Evolutionary conservation across 768 basidiomycete species (phyloP).

Genomic region (Ramaria sp.): DNA sequence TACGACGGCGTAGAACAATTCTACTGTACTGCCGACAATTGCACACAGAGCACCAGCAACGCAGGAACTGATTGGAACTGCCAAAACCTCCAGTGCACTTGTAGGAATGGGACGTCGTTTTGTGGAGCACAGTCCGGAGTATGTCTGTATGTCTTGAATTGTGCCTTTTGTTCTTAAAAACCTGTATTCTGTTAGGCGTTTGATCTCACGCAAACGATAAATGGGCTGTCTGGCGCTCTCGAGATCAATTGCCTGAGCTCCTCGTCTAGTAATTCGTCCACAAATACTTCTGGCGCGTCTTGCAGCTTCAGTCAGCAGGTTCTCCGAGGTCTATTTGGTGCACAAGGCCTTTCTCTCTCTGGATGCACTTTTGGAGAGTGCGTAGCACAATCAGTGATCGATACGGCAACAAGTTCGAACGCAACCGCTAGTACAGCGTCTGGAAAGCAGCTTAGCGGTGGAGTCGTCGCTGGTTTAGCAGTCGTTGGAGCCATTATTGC

Average conservation of each 20-base stretch:
- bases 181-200: constrained; percentile 12
- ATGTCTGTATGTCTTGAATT: constrained; percentile 16
- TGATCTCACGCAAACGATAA: constrained; percentile 51
- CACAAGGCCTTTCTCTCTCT: constrained; percentile 55
- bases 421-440: constrained; percentile 21
- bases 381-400: constrained; percentile 69
- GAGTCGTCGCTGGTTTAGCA: constrained; percentile 85
- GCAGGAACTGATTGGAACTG: constrained; percentile 57
- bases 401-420: constrained; percentile 26
- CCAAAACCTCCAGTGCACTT: constrained; percentile 61
- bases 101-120: constrained; percentile 57
- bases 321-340: constrained; percentile 63
- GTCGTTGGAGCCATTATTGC: constrained; percentile 63
- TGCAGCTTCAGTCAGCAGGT: constrained; percentile 72
- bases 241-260: constrained; percentile 51
- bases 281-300: constrained; percentile 37
- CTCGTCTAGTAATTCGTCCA: too few species aligned
- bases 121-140: constrained; percentile 39
- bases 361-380: constrained; percentile 86
- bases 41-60: constrained; percentile 43
- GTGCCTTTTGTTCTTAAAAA: not conserved
- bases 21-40: constrained; percentile 64
- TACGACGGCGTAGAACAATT: constrained; percentile 85
- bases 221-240: constrained; percentile 53
- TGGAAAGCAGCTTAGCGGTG: constrained; percentile 48